These are phyloP conservation scores for Stephanodiscus triporus DNA, from an alignment of 108 stramenopile species.

Conservation along the genomic window DNA sequence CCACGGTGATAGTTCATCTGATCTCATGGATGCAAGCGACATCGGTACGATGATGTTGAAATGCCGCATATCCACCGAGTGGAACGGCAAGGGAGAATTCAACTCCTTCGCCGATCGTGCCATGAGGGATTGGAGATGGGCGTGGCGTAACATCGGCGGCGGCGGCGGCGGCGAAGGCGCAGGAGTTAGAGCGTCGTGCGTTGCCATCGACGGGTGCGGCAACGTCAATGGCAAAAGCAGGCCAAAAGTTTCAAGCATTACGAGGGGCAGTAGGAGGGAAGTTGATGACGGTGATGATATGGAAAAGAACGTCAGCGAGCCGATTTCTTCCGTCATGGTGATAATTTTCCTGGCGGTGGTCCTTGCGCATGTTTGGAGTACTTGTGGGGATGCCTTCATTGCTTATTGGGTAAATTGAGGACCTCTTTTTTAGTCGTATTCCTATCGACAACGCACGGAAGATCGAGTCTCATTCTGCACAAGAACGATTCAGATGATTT, in stretches of 20 bases:
- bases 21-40: slow-evolving; percentile 17
- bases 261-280: slow-evolving; percentile 12
- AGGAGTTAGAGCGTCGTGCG: not conserved
- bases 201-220: not conserved
- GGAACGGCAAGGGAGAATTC: slow-evolving; percentile 63
- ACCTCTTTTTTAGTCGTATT: not conserved
- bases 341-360: slow-evolving; percentile 24
- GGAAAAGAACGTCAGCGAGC: slow-evolving; percentile 21
- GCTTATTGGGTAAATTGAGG: not conserved
- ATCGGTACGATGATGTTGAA: slow-evolving; percentile 53
- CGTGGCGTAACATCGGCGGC: slow-evolving; percentile 13
- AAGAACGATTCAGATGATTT: too few species aligned
- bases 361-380: slow-evolving; percentile 37
- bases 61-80: slow-evolving; percentile 50
- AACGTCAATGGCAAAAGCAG: not conserved
- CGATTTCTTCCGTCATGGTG: slow-evolving; percentile 40
- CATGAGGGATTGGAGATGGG: slow-evolving; percentile 45
- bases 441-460: too few species aligned
- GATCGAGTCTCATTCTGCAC: too few species aligned
- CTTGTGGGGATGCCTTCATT: slow-evolving; percentile 29
- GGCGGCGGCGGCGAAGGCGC: slow-evolving; percentile 1
- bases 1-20: too few species aligned
- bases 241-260: slow-evolving; percentile 35
- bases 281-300: slow-evolving; percentile 10
- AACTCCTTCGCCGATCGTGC: slow-evolving; percentile 47